Percentiles rank a stretch among this genome's conserved stretches.
These are phyloP conservation scores for Amylostereum chailletii DNA, from an alignment of 1,284 basidiomycete species.

Conservation along the genomic window DNA sequence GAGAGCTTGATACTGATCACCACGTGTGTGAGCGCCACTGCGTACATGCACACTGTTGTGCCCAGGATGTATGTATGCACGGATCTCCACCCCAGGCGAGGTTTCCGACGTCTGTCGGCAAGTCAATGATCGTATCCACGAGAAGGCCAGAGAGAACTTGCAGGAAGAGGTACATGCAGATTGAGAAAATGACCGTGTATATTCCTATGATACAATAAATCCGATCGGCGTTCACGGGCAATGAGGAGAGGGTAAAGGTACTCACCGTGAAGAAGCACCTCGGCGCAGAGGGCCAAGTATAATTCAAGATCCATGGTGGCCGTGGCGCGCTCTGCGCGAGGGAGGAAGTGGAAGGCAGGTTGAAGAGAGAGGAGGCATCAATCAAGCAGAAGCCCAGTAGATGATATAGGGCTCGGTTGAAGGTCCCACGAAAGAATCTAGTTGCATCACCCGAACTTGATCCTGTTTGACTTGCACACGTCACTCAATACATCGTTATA, in stretches of 20 bases:
- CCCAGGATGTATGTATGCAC: not conserved
- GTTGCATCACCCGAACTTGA: too few relatives aligned
- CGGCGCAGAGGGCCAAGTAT: not conserved
- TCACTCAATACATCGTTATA: too few relatives aligned
- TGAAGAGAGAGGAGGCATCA: too few relatives aligned
- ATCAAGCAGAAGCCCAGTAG: too few relatives aligned
- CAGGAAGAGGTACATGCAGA: not conserved
- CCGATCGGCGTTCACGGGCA: not conserved
- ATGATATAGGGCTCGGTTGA: too few relatives aligned
- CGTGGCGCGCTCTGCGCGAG: not conserved
- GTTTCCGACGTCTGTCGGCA: not conserved
- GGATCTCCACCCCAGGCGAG: not conserved
- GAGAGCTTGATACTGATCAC: not conserved
- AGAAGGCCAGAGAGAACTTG: not conserved
- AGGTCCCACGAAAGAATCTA: too few relatives aligned
- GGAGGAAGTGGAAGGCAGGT: too few relatives aligned
- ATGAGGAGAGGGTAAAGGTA: not conserved
- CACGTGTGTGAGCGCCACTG: not conserved
- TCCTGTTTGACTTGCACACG: too few relatives aligned
- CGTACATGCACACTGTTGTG: not conserved
- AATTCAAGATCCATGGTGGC: not conserved
- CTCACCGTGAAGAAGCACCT: constrained; percentile 1
- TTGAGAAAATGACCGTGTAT: constrained; percentile 1
- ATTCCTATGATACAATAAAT: not conserved
- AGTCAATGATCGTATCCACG: not conserved